Conservation (phyloP, 1,284 basidiomycete species). For the Heterobasidion irregulare region DNA sequence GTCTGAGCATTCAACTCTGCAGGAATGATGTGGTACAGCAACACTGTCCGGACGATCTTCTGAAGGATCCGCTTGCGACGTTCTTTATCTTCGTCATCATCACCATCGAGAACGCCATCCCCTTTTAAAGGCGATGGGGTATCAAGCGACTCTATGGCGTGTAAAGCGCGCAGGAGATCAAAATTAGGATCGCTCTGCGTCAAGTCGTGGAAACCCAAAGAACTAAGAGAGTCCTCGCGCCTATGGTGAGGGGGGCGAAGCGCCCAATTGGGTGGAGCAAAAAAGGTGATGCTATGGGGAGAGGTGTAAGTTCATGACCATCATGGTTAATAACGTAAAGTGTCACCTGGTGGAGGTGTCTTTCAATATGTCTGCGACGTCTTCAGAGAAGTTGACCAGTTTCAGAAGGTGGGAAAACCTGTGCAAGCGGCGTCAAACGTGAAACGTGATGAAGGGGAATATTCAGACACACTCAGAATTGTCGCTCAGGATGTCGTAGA, state of each 20-base stretch:
- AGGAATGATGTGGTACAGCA: background rate
- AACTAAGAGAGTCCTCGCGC: background rate
- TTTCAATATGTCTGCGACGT: background rate
- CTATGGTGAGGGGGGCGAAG: background rate
- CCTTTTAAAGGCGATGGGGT: background rate
- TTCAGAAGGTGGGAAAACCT: background rate
- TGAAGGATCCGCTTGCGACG: background rate
- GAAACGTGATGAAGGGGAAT: background rate
- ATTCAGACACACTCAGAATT: background rate
- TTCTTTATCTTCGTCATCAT: background rate
- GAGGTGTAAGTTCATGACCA: background rate
- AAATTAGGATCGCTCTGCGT: background rate
- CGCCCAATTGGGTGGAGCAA: background rate
- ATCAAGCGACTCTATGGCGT: background rate
- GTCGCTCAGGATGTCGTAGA: background rate
- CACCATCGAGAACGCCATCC: background rate
- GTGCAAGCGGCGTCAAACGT: background rate
- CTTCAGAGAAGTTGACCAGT: background rate
- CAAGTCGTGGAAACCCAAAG: background rate
- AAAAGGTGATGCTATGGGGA: background rate
- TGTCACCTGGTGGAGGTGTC: background rate
- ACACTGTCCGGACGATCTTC: background rate
- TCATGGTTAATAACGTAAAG: background rate
- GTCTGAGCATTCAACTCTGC: background rate
- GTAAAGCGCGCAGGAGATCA: background rate